Evolutionary conservation across 805 yeast genomes (phyloP), one percentile per base, ranked within the genome.

Genomic region (Schwanniomyces sp.): DNA sequence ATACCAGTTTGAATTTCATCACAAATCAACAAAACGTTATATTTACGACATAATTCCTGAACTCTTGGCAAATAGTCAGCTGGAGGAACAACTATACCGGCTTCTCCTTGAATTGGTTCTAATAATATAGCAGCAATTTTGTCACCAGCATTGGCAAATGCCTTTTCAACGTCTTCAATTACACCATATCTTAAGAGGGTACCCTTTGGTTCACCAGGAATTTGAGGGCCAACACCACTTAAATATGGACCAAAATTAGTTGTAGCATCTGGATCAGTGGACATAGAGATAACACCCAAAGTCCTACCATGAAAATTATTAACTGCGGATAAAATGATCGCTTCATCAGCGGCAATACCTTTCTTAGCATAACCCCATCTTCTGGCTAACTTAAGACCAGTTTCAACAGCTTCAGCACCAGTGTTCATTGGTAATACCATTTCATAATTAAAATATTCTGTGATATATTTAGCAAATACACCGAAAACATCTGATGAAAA

Each of bases 61-160:
- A 91, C 96, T 58, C 76, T 73, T 45, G 83, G 69, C 56, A 92
- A 79, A 74, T 91, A 92, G 59, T 81, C 95, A 43, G 66, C 72
- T 55, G 94, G 94, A 45, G 98, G 97, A 24, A 91, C 97, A 25
- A 91, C 92, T 55, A 92, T 92, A 57, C 98, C 98, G 29, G 98
- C 98, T 69, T 92, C 98, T 67, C 98, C 98, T 69, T 92, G 98
- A 62, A 91, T 91, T 52, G 97, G 97, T 73, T 92, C 98, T 58
- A 92, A 81, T 54, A 92, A 73, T 55, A 92, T 81, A 37, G 96
- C 98, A 40, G 96, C 96, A 54, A 92, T 83, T 65, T 83, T 85
- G 66, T 88, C 92, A 54, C 97, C 97, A 21, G 92, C 90, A 48
- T 80, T 80, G 54, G 78, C 74, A 60, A 91, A 84, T 2, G 96